Conservation (phyloP, 148 eudicot species). For the Silene latifolia region DNA sequence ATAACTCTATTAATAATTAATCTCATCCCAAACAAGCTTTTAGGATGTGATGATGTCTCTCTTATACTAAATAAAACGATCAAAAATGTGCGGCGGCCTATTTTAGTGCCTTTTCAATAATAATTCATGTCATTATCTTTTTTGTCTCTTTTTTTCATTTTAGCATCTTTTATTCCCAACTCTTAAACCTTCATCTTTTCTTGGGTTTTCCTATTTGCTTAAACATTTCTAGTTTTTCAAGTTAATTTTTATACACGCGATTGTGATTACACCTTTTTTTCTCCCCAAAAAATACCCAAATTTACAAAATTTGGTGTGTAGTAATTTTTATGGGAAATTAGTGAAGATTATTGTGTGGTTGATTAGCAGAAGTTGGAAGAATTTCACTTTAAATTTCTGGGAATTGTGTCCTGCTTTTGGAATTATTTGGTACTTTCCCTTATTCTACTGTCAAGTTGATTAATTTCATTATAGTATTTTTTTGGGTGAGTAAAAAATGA, state of each 20-base stretch:
- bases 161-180: not conserved
- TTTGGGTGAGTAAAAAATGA: no score
- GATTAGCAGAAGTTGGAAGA: not conserved
- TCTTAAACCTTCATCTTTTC: not conserved
- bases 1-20: no score
- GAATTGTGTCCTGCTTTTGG: constrained; percentile 9
- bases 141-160: not conserved
- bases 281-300: no score
- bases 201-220: not conserved
- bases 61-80: constrained; percentile 2
- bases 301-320: no score
- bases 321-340: not conserved
- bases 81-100: constrained; percentile 25
- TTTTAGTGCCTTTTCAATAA: not conserved
- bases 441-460: not conserved
- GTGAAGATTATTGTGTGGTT: constrained; percentile 15
- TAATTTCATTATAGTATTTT: no score
- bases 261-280: no score
- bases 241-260: no score
- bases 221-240: no score
- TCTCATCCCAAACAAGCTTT: no score
- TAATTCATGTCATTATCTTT: not conserved
- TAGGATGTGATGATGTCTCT: not conserved
- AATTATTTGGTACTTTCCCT: constrained; percentile 19
- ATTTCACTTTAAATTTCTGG: constrained; percentile 6